A percentile compares a stretch with the other conserved stretches of the same genome.
These are phyloP conservation scores for Mentha longifolia DNA, from an alignment of 257 asterid species.

Conservation along the genomic window DNA sequence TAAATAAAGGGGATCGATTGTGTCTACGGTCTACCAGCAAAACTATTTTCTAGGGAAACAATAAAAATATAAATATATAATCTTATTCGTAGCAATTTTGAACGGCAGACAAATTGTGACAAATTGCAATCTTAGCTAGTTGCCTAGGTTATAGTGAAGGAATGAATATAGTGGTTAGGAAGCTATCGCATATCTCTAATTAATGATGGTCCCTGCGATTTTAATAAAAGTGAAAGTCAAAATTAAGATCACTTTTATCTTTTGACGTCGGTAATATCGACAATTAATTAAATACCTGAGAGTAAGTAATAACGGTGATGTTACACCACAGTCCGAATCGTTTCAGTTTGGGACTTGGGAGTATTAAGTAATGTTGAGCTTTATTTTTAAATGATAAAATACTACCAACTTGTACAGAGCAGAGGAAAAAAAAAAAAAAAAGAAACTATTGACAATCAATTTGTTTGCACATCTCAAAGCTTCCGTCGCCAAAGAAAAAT, in stretches of 20 bases:
- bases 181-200: neutral
- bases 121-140: neutral
- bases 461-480: too few relatives aligned
- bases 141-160: slow-evolving; percentile 11
- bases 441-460: too few relatives aligned
- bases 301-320: slow-evolving; percentile 11
- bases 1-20: neutral
- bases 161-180: neutral
- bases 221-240: neutral
- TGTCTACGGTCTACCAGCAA: slow-evolving; percentile 1
- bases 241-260: neutral
- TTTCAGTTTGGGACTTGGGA: too few relatives aligned
- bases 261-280: slow-evolving; percentile 19
- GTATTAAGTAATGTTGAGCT: neutral
- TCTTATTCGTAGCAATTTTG: neutral
- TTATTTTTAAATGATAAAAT: too few relatives aligned
- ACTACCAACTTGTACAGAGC: too few relatives aligned
- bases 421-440: too few relatives aligned
- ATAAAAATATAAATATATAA: too few relatives aligned
- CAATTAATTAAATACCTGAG: neutral
- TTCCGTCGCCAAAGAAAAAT: too few relatives aligned
- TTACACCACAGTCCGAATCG: neutral
- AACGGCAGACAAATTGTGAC: neutral
- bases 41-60: neutral
- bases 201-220: slow-evolving; percentile 18